These are phyloP conservation scores for Penicillium dipodomyicola DNA, from an alignment of 495 filamentous ascomycete genomes.

Conservation along the genomic window DNA sequence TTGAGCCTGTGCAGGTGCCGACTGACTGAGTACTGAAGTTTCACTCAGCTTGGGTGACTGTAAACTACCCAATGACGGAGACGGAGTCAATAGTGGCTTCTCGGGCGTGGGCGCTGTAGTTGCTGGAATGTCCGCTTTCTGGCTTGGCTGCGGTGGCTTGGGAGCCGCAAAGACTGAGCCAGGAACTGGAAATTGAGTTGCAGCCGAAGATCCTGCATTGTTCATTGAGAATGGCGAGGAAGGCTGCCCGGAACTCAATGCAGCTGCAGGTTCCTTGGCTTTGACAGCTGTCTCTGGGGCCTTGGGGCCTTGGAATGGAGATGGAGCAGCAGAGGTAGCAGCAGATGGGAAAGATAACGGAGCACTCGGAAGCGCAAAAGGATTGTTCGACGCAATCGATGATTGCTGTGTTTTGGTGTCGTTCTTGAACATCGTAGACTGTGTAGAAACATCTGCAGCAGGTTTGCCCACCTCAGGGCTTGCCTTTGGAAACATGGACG, in stretches of 20 bases:
- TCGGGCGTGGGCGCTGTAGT: not conserved
- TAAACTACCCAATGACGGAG: not conserved
- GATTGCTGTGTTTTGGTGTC: not conserved
- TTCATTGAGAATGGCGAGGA: not conserved
- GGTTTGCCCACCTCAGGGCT: not conserved
- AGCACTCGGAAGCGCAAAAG: not conserved
- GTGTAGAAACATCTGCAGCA: not conserved
- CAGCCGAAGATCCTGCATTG: not conserved
- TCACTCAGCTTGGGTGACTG: not conserved
- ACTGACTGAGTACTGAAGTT: not conserved
- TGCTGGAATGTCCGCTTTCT: conserved; percentile 1
- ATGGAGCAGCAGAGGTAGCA: conserved; percentile 7
- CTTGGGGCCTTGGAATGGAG: conserved; percentile 15
- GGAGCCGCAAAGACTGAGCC: conserved; percentile 5
- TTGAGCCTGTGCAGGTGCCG: not conserved
- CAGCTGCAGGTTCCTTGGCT: not conserved
- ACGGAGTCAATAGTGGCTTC: not conserved
- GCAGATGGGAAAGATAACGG: conserved; percentile 6
- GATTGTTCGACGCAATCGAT: not conserved
- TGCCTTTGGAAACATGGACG: not conserved
- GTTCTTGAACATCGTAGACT: not conserved
- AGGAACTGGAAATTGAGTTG: not conserved
- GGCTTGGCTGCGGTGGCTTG: not conserved
- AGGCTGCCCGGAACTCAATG: not conserved
- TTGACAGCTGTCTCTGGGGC: conserved; percentile 5